These are phyloP conservation scores for Murraya paniculata DNA, from an alignment of 345 rosid species.

Conservation along the genomic window DNA sequence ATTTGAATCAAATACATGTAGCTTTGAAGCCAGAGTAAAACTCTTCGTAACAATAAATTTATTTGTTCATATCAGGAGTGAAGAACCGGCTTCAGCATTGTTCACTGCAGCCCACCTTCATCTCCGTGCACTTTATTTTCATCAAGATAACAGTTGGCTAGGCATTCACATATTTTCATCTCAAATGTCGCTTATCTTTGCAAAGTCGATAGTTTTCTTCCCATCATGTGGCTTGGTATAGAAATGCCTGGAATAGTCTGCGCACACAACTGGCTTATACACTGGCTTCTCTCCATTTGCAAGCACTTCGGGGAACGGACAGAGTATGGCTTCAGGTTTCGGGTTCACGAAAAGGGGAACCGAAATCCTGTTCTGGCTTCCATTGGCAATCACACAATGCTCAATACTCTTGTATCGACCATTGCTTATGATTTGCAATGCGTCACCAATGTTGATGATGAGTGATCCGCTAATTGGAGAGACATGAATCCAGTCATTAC, in stretches of 20 bases:
- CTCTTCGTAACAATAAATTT: no score
- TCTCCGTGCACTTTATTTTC: neutral
- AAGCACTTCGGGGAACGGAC: slow-evolving; percentile 19
- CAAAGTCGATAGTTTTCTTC: slow-evolving; percentile 19
- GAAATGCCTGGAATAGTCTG: slow-evolving; percentile 34
- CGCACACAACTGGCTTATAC: slow-evolving; percentile 22
- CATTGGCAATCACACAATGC: slow-evolving; percentile 21
- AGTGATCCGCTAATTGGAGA: slow-evolving; percentile 21
- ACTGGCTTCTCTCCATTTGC: slow-evolving; percentile 16
- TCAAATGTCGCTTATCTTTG: neutral
- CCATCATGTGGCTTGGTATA: slow-evolving; percentile 35
- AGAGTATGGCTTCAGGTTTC: slow-evolving; percentile 6
- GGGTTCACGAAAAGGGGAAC: slow-evolving; percentile 28
- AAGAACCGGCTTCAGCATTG: no score
- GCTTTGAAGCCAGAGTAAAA: no score
- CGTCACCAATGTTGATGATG: slow-evolving; percentile 28
- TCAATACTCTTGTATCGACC: slow-evolving; percentile 27
- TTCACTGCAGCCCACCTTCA: neutral
- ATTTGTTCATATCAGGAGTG: no score
- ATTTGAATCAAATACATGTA: no score
- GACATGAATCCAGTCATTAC: slow-evolving; percentile 21
- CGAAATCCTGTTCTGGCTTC: slow-evolving; percentile 20
- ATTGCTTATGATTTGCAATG: slow-evolving; percentile 27
- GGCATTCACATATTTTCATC: no score
- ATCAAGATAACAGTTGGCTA: no score